A percentile compares a stretch with the other conserved stretches of the same genome.
Evolutionary conservation across 305 asterid species (phyloP).

Genomic region (Fraxinus dipetala): DNA sequence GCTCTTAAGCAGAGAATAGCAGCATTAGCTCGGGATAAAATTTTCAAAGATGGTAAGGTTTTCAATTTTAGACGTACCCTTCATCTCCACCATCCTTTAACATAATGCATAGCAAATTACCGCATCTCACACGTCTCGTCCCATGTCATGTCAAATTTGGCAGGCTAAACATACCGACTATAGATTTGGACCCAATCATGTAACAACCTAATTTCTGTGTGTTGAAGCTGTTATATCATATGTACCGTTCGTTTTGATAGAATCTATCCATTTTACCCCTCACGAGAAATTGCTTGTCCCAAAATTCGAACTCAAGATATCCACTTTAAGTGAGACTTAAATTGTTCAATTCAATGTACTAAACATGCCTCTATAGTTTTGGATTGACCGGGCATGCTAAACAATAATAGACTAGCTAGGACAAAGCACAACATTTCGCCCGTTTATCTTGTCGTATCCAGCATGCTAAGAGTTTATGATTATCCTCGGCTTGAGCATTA

Average conservation of each 20-base stretch:
- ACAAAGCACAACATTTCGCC: background rate
- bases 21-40: slow-evolving; percentile 92
- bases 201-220: too few species aligned
- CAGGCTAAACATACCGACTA: background rate
- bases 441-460: background rate
- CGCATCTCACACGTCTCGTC: background rate
- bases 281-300: background rate
- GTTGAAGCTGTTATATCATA: too few species aligned
- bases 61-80: background rate
- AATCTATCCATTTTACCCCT: background rate
- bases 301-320: background rate
- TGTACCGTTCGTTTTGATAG: background rate
- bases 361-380: background rate
- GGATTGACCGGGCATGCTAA: background rate
- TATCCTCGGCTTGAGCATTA: background rate
- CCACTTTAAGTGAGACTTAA: background rate
- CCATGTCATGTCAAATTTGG: background rate
- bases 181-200: background rate
- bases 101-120: background rate
- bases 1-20: slow-evolving; percentile 87
- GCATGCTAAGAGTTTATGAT: background rate
- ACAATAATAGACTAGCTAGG: background rate
- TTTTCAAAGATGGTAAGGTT: slow-evolving; percentile 79
- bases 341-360: background rate
- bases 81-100: background rate